These are phyloP conservation scores for Verticillium longisporum DNA, from an alignment of 2,329 filamentous ascomycete genomes.

Conservation along the genomic window DNA sequence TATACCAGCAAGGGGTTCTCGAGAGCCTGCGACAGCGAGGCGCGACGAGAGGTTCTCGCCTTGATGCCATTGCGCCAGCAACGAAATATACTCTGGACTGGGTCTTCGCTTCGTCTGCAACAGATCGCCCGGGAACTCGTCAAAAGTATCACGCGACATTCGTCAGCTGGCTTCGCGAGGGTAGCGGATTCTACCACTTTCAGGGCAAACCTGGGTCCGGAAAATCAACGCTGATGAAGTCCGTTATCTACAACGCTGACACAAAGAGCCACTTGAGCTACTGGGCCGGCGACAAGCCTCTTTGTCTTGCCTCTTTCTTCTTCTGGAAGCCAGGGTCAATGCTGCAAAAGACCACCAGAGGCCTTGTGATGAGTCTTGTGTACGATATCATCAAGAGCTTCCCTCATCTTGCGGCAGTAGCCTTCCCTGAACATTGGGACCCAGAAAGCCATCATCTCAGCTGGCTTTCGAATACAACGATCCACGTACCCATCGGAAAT, in stretches of 20 bases:
- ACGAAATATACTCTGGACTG: not conserved
- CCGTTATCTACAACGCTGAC: constrained; percentile 13
- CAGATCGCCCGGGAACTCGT: not conserved
- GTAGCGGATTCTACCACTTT: constrained; percentile 21
- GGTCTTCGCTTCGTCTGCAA: not conserved
- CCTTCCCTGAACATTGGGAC: not conserved
- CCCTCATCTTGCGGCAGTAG: not conserved
- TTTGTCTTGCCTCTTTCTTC: not conserved
- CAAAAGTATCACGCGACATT: not conserved
- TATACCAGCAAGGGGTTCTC: not conserved
- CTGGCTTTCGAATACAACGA: not conserved
- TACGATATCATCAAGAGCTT: not conserved
- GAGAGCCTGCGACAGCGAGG: not conserved
- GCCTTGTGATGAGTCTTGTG: not conserved
- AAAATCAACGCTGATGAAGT: constrained; percentile 35
- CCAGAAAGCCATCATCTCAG: not conserved
- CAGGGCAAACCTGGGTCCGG: constrained; percentile 32
- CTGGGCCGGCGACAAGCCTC: not conserved
- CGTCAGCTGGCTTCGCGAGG: constrained; percentile 17
- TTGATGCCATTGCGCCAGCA: not conserved
- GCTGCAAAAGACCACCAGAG: not conserved
- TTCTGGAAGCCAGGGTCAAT: not conserved
- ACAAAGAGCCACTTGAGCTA: constrained; percentile 12
- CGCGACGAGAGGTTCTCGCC: not conserved
- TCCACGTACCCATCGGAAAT: not conserved